These are phyloP conservation scores for Fusarium marasasianum DNA, from an alignment of 2,329 filamentous ascomycete genomes.

Conservation along the genomic window DNA sequence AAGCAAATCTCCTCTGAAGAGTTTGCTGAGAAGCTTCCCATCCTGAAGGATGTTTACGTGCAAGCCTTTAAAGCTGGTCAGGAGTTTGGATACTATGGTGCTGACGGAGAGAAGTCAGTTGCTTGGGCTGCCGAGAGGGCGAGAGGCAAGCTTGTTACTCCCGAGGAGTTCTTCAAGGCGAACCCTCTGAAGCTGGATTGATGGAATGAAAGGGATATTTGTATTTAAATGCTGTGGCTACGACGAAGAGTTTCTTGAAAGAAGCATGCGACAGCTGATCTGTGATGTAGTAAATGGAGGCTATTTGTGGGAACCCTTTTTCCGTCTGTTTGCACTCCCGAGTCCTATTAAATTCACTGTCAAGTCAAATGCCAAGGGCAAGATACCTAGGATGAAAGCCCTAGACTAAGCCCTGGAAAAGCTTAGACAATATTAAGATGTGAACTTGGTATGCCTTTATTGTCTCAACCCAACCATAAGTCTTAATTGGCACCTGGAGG, in stretches of 20 bases:
- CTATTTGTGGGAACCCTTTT: neutral
- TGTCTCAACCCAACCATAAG: too few relatives aligned
- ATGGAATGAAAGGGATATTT: too few relatives aligned
- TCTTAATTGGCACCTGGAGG: neutral
- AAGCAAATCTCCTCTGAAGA: conserved; percentile 34
- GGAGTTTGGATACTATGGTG: conserved; percentile 39
- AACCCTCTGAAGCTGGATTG: conserved; percentile 9
- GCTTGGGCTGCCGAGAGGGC: conserved; percentile 33
- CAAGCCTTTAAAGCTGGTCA: conserved; percentile 12
- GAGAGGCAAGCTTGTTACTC: conserved; percentile 29
- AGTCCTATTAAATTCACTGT: neutral
- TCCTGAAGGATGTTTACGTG: conserved; percentile 13
- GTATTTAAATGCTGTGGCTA: too few relatives aligned
- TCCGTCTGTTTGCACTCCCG: neutral
- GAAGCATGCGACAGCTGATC: too few relatives aligned
- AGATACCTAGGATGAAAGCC: neutral
- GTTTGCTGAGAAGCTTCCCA: conserved; percentile 23
- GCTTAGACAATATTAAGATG: neutral
- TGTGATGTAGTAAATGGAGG: neutral
- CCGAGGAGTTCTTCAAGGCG: conserved; percentile 35
- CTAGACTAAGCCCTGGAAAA: too few relatives aligned
- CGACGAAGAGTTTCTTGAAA: too few relatives aligned
- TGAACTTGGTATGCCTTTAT: neutral
- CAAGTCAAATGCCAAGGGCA: neutral
- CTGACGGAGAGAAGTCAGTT: conserved; percentile 26